These are phyloP conservation scores for Lachancea kluyveri DNA, from an alignment of 805 yeast genomes.

Conservation along the genomic window DNA sequence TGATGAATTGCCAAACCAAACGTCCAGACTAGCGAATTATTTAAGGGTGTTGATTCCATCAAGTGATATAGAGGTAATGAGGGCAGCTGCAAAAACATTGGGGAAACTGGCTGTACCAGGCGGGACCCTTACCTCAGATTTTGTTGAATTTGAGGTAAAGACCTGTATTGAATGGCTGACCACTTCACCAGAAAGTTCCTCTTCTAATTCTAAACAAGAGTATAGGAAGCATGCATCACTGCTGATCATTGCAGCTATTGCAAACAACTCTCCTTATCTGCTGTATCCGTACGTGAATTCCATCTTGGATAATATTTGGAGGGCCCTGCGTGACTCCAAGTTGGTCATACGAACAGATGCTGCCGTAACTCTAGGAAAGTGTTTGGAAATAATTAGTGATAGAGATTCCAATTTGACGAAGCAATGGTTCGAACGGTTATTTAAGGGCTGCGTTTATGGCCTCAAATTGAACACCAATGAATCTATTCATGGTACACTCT, in stretches of 20 bases:
- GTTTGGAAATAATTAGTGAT: conserved; percentile 71
- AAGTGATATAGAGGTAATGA: conserved; percentile 78
- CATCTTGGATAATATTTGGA: conserved; percentile 79
- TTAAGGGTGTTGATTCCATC: conserved; percentile 74
- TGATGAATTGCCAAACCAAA: conserved; percentile 80
- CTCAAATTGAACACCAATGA: conserved; percentile 52
- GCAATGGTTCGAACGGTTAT: conserved; percentile 68
- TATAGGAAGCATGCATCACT: conserved; percentile 87
- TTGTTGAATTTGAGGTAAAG: conserved; percentile 88
- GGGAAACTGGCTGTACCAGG: conserved; percentile 89
- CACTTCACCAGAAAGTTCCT: conserved; percentile 35
- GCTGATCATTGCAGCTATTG: conserved; percentile 73
- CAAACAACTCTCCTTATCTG: conserved; percentile 80
- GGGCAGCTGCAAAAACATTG: conserved; percentile 75
- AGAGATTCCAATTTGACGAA: conserved; percentile 67
- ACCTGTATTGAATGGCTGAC: conserved; percentile 88
- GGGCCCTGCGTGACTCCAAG: conserved; percentile 76
- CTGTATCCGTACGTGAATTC: conserved; percentile 72
- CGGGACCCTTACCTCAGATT: conserved; percentile 82
- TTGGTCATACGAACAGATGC: conserved; percentile 73
- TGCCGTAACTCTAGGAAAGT: conserved; percentile 70
- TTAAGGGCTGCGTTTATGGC: conserved; percentile 61
- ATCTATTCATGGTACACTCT: conserved; percentile 77
- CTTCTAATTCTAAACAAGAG: conserved; percentile 66
- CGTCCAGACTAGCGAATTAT: conserved; percentile 88